Evolutionary conservation across 441 rosid genomes (phyloP).

Genomic region (Corymbia calophylla): DNA sequence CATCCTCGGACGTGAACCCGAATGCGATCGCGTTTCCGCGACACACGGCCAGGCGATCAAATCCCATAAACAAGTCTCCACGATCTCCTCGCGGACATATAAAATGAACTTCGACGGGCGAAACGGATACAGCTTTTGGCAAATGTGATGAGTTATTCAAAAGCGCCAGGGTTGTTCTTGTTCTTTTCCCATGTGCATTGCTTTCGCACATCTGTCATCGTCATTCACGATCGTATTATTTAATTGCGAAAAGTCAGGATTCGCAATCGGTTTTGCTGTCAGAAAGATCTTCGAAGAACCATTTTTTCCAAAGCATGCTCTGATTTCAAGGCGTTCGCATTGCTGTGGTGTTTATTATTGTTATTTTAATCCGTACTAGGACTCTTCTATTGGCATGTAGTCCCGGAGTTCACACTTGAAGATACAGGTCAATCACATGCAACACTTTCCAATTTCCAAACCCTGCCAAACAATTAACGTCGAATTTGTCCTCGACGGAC

Average conservation of each 20-base stretch:
- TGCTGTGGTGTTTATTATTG: not conserved
- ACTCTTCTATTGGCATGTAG: not conserved
- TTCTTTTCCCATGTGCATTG: not conserved
- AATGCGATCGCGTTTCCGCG: not conserved
- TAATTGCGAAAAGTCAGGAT: not conserved
- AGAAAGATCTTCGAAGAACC: not conserved
- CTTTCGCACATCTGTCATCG: not conserved
- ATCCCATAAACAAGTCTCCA: not conserved
- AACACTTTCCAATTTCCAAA: not conserved
- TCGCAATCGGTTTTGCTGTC: not conserved
- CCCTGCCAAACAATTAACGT: not conserved
- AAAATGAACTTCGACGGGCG: not conserved
- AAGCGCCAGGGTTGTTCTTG: not conserved
- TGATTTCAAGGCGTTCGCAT: not conserved
- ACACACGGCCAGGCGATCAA: not conserved
- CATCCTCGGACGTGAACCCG: not conserved
- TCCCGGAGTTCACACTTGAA: not conserved
- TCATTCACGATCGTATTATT: not conserved
- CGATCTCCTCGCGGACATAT: not conserved
- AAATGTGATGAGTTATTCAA: not conserved
- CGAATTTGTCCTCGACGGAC: not conserved
- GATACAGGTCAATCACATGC: not conserved
- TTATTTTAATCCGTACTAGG: not conserved
- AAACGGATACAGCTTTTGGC: not conserved
- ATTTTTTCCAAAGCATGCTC: not conserved